phyloP scores from a whole-genome alignment of 768 basidiomycete genomes.

The Auricularia cornea region DNA sequence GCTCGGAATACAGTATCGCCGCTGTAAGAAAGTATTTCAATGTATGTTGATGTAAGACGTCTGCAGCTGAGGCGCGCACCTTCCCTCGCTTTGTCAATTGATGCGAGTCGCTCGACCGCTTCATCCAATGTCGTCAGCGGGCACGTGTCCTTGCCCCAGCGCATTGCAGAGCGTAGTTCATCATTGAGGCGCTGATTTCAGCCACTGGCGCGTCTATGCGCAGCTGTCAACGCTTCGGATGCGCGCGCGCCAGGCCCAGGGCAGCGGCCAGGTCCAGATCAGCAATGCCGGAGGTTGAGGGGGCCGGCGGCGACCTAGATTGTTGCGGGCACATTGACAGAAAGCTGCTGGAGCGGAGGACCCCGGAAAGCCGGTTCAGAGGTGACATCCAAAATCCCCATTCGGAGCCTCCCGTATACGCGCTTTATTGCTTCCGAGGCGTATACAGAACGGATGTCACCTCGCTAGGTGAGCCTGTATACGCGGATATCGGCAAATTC shows the following conservation, averaged over 20 bases:
- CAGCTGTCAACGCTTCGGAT: slow-evolving; percentile 70
- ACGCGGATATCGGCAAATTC: too few relatives aligned
- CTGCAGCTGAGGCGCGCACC: slow-evolving; percentile 43
- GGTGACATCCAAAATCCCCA: too few relatives aligned
- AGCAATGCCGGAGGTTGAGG: slow-evolving; percentile 55
- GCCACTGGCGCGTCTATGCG: slow-evolving; percentile 62
- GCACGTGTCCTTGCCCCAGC: slow-evolving; percentile 54
- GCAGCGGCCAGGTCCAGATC: slow-evolving; percentile 61
- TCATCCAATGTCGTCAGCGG: slow-evolving; percentile 69
- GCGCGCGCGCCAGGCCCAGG: slow-evolving; percentile 54
- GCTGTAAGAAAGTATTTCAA: slow-evolving; percentile 37
- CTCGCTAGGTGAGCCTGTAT: too few relatives aligned
- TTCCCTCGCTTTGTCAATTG: slow-evolving; percentile 63
- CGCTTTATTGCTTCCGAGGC: too few relatives aligned
- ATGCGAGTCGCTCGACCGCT: slow-evolving; percentile 59
- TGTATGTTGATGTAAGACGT: too few relatives aligned
- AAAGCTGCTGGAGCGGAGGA: too few relatives aligned
- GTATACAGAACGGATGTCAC: too few relatives aligned
- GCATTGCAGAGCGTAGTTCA: slow-evolving; percentile 58
- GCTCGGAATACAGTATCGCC: slow-evolving; percentile 72
- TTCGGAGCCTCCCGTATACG: too few relatives aligned
- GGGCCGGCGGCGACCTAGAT: slow-evolving; percentile 56
- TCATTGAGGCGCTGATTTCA: slow-evolving; percentile 61
- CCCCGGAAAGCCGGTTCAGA: too few relatives aligned
- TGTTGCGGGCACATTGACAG: slow-evolving; percentile 60